These are phyloP conservation scores for Botryotinia narcissicola DNA, from an alignment of 2,329 filamentous ascomycete genomes.

Conservation along the genomic window DNA sequence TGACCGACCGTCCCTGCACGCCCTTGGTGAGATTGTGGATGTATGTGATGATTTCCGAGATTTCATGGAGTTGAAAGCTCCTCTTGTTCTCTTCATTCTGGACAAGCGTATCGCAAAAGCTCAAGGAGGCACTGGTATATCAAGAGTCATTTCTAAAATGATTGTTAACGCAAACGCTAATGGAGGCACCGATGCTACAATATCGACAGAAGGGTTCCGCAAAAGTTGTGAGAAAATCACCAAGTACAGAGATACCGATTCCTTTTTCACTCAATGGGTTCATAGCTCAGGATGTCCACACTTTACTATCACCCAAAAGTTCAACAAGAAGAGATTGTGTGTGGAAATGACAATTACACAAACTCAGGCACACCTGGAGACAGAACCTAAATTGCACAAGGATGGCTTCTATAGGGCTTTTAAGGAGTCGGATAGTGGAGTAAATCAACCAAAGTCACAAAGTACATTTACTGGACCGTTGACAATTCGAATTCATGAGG, in stretches of 20 bases:
- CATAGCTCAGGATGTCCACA: constrained; percentile 82
- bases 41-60: constrained; percentile 83
- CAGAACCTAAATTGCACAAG: constrained; percentile 59
- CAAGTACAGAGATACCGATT: constrained; percentile 74
- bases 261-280: constrained; percentile 94
- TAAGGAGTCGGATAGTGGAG: constrained; percentile 70
- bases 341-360: constrained; percentile 90
- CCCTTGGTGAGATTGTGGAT: constrained; percentile 73
- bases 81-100: constrained; percentile 87
- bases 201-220: constrained; percentile 72
- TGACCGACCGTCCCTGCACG: constrained; percentile 75
- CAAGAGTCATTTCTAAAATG: constrained; percentile 80
- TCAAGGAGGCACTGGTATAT: constrained; percentile 75
- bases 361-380: constrained; percentile 51
- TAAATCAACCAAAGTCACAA: constrained; percentile 68
- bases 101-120: constrained; percentile 89
- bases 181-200: constrained; percentile 67
- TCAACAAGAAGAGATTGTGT: constrained; percentile 96
- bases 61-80: constrained; percentile 87
- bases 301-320: constrained; percentile 81
- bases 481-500: constrained; percentile 97
- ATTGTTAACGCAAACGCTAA: constrained; percentile 84
- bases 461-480: constrained; percentile 92
- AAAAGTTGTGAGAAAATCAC: constrained; percentile 84
- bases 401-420: constrained; percentile 79